Evolutionary conservation across 495 filamentous ascomycete species (phyloP).

Genomic region (Xylaria venustula): DNA sequence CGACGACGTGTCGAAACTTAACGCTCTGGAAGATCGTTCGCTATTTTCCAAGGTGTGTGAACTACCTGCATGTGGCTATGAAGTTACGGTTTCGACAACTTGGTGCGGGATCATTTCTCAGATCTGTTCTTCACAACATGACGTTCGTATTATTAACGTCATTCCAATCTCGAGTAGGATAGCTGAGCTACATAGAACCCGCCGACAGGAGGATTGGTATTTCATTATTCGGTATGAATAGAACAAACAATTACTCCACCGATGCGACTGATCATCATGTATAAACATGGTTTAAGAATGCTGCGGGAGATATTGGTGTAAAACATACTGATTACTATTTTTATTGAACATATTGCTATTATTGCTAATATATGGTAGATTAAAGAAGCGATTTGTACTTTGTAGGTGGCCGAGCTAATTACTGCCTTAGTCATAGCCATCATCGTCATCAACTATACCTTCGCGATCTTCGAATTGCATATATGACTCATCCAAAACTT

Average conservation of each 20-base stretch:
- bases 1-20: too few species aligned
- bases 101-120: too few species aligned
- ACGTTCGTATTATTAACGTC: too few species aligned
- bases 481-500: conserved; percentile 50
- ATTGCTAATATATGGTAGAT: not conserved
- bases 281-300: too few species aligned
- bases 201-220: too few species aligned
- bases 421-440: conserved; percentile 26
- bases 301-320: too few species aligned
- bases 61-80: not conserved
- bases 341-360: not conserved
- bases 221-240: too few species aligned
- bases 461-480: conserved; percentile 64
- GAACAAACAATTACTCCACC: too few species aligned
- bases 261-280: too few species aligned
- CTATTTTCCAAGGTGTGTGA: not conserved
- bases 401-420: not conserved
- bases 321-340: not conserved
- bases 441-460: conserved; percentile 46
- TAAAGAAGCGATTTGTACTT: not conserved
- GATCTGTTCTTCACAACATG: too few species aligned
- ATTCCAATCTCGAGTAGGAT: too few species aligned
- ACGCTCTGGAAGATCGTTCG: not conserved
- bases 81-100: not conserved
- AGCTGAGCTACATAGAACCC: too few species aligned